Evolutionary conservation across 225 moss, liverwort and hornwort species (phyloP).

Genomic region (Ulota crispa): DNA sequence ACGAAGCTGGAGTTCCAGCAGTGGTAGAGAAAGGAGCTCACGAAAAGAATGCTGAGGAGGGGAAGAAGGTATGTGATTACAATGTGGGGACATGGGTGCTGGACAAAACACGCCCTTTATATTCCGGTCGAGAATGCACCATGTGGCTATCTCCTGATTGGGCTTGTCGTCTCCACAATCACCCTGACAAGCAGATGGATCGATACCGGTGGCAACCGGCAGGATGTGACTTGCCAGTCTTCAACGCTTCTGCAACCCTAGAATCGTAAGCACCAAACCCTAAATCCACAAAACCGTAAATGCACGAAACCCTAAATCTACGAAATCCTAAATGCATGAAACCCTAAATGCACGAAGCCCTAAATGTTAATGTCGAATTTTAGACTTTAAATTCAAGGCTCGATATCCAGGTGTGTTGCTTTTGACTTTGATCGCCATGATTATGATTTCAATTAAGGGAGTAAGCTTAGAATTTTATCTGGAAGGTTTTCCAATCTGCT

Average conservation of each 20-base stretch:
- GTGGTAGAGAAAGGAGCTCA: not conserved
- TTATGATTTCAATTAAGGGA: not conserved
- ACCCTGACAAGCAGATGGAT: slow-evolving; percentile 64
- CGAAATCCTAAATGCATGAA: no score
- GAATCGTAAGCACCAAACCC: slow-evolving; percentile 39
- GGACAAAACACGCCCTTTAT: slow-evolving; percentile 51
- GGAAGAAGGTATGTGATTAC: slow-evolving; percentile 44
- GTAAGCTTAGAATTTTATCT: not conserved
- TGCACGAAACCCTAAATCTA: no score
- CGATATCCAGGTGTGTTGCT: not conserved
- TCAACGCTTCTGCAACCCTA: slow-evolving; percentile 49
- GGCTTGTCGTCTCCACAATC: slow-evolving; percentile 63
- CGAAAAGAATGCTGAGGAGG: not conserved
- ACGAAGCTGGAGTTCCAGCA: not conserved
- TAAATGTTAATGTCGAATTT: not conserved
- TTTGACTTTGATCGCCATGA: not conserved
- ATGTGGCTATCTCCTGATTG: slow-evolving; percentile 42
- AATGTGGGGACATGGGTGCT: slow-evolving; percentile 63
- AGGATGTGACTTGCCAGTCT: slow-evolving; percentile 64
- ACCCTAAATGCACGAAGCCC: not conserved
- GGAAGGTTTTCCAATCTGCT: not conserved
- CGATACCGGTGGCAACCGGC: slow-evolving; percentile 77
- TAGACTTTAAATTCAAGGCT: not conserved
- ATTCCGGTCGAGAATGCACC: slow-evolving; percentile 65
- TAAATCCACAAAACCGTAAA: not conserved